Evolutionary conservation across 129 eudicot species (phyloP).

Genomic region (Helichrysum umbraculigerum): DNA sequence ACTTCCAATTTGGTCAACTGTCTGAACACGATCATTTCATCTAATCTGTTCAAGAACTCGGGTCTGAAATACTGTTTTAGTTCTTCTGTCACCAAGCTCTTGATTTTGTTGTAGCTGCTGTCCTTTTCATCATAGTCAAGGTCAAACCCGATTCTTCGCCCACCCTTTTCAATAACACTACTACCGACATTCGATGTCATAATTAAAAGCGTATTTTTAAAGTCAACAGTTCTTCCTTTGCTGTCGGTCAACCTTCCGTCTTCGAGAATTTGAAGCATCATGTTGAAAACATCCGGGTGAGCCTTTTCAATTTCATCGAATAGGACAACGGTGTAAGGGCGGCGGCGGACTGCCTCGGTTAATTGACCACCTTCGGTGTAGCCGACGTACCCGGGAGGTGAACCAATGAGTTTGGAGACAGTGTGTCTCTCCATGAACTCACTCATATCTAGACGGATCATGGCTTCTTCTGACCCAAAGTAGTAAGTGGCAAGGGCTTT

Average conservation of each 20-base stretch:
- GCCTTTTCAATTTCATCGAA: slow-evolving; percentile 92
- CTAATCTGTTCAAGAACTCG: slow-evolving; percentile 84
- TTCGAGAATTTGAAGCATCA: slow-evolving; percentile 94
- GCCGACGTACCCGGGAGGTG: slow-evolving; percentile 92
- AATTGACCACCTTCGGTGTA: slow-evolving; percentile 92
- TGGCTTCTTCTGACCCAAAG: slow-evolving; percentile 94
- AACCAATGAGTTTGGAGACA: slow-evolving; percentile 87
- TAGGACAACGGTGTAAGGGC: slow-evolving; percentile 83
- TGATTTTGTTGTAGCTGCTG: slow-evolving; percentile 67
- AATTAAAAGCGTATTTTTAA: slow-evolving; percentile 82
- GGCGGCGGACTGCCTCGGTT: slow-evolving; percentile 87
- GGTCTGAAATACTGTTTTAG: slow-evolving; percentile 84
- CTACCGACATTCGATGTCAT: slow-evolving; percentile 94
- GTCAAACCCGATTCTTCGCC: slow-evolving; percentile 71
- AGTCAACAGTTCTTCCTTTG: slow-evolving; percentile 85
- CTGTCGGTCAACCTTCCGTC: slow-evolving; percentile 90
- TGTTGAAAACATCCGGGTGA: slow-evolving; percentile 82
- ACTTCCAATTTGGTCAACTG: slow-evolving; percentile 79
- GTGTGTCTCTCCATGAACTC: slow-evolving; percentile 98
- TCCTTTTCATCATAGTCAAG: slow-evolving; percentile 70
- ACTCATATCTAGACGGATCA: slow-evolving; percentile 89
- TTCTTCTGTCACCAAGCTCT: slow-evolving; percentile 75
- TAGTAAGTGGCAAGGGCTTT: slow-evolving; percentile 85
- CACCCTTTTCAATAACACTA: slow-evolving; percentile 80
- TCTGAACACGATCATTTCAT: slow-evolving; percentile 86